Evolutionary conservation across 2,329 filamentous ascomycete species (phyloP).

Genomic region (Trichoderma citrinoviride): DNA sequence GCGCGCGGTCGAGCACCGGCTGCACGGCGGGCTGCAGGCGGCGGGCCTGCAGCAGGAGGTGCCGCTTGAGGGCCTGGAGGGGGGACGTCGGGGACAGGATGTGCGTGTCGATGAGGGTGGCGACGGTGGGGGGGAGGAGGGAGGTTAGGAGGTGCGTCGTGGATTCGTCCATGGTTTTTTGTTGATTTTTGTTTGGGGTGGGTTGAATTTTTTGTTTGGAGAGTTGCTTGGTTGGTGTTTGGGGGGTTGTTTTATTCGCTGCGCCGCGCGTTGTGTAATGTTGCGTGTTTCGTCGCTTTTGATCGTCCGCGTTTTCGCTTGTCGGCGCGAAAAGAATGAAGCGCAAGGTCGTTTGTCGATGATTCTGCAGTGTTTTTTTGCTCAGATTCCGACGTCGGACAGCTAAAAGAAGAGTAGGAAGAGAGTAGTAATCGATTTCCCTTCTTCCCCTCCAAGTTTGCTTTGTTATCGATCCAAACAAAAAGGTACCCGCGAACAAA

Average conservation of each 20-base stretch:
- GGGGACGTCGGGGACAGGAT: slow-evolving; percentile 47
- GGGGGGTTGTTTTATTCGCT: too few relatives aligned
- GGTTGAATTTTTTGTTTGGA: neutral
- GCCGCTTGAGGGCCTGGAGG: slow-evolving; percentile 41
- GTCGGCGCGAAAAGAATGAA: too few relatives aligned
- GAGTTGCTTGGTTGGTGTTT: neutral
- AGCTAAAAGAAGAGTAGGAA: too few relatives aligned
- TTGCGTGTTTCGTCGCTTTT: too few relatives aligned
- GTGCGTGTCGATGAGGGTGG: slow-evolving; percentile 46
- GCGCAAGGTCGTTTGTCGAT: too few relatives aligned
- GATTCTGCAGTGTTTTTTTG: too few relatives aligned
- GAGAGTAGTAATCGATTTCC: too few relatives aligned
- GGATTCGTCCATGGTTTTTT: slow-evolving; percentile 33
- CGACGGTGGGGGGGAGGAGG: slow-evolving; percentile 46
- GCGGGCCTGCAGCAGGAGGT: slow-evolving; percentile 34
- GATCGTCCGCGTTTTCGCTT: too few relatives aligned
- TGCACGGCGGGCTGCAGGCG: slow-evolving; percentile 42
- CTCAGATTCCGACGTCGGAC: too few relatives aligned
- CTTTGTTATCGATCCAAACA: too few relatives aligned
- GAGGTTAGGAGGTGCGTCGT: slow-evolving; percentile 38
- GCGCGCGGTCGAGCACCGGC: slow-evolving; percentile 42
- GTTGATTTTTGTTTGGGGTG: neutral
- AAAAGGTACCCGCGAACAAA: neutral
- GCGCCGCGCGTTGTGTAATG: too few relatives aligned
- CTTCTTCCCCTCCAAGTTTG: too few relatives aligned